Evolutionary conservation across 1,284 basidiomycete genomes (phyloP), one percentile per base, ranked within the genome.

Genomic region (Boletus semigastroideus): DNA sequence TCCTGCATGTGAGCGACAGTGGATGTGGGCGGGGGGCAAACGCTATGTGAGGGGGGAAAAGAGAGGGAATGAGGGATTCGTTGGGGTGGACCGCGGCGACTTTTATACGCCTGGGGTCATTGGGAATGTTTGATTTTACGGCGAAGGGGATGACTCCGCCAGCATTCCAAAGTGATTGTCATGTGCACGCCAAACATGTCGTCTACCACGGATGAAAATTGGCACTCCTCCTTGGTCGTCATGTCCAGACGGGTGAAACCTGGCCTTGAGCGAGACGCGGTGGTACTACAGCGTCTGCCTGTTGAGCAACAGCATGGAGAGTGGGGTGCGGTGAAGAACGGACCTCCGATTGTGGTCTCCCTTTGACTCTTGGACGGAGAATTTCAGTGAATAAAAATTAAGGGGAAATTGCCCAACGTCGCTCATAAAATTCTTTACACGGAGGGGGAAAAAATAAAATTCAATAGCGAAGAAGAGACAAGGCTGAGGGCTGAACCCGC

Each of bases 1-100:
- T 70, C 59, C 39, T 70, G 67, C 65, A 65, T 69, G 44, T 16
- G 37, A 17, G 42, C 0, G 41, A 25, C 37, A 33, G 50, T 5
- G 46, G 16, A 13, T 1, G 38, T 30, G 4, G 36, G 39, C 14
- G 6, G 19, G 41, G 38, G 13, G 42, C 7, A 33, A 28, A 40
- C 8, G n/a, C 14, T 22, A 17, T 33, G n/a, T 2, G 40, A 19
- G 37, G 1, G 49, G 30, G 38, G 5, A 39, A 41, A 33, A 33
- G 46, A 42, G 5, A 17, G 28, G 27, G 6, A 25, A 33, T 42
- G 51, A 20, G 45, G 42, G 6, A 36, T 20, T 36, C 25, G 34
- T 16, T 53, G 48, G 55, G 25, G 25, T 47, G 34, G 22, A 27
- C 10, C 7, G 31, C 3, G 46, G 41, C 33, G 38, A 10, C 6